phyloP scores from a whole-genome alignment of 208 protist genomes.

The Entamoeba invadens region DNA sequence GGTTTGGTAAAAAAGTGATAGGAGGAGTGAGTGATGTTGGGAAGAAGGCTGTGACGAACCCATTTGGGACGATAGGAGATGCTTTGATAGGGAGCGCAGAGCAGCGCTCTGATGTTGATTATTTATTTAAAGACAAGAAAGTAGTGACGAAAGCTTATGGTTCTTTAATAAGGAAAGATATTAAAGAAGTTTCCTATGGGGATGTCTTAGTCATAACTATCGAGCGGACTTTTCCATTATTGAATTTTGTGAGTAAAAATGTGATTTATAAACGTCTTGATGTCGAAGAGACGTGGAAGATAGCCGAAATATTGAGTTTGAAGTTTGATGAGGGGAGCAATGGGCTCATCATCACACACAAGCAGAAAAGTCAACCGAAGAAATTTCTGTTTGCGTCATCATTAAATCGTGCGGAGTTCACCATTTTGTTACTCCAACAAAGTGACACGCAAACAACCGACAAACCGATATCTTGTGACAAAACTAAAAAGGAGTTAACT shows the following conservation, averaged over 20 bases:
- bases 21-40: background rate
- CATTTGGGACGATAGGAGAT: background rate
- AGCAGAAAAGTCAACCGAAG: background rate
- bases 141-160: background rate
- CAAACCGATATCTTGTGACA: background rate
- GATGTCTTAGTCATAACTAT: background rate
- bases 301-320: background rate
- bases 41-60: background rate
- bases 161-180: background rate
- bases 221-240: background rate
- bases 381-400: background rate
- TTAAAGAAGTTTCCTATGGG: background rate
- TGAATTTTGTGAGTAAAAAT: background rate
- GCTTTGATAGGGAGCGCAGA: background rate
- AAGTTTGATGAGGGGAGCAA: background rate
- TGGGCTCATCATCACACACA: background rate
- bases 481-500: background rate
- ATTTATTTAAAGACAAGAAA: background rate
- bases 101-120: background rate
- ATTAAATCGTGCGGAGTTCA: background rate
- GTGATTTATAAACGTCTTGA: background rate
- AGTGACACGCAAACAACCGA: background rate
- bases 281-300: background rate
- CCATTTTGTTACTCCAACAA: no score
- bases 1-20: background rate